A percentile compares a stretch with the other conserved stretches of the same genome.
phyloP scores from a whole-genome alignment of 805 yeast species.

The Teunomyces lycoperdinae region DNA sequence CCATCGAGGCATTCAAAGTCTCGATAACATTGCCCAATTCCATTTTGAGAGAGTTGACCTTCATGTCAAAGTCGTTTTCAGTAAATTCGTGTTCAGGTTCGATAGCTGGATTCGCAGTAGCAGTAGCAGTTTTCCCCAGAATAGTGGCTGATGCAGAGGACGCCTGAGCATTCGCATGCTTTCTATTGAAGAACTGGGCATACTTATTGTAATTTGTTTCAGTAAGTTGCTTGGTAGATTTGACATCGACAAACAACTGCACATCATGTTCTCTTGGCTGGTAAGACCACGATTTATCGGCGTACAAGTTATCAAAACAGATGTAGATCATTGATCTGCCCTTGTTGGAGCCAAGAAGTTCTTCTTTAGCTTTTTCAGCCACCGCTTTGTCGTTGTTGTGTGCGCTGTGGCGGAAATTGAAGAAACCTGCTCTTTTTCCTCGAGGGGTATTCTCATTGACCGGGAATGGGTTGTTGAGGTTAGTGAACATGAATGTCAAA shows the following conservation, averaged over 20 bases:
- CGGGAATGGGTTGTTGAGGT: conserved; percentile 29
- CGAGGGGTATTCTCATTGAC: conserved; percentile 8
- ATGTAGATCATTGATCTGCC: conserved; percentile 32
- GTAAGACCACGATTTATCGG: conserved; percentile 43
- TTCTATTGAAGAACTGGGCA: conserved; percentile 32
- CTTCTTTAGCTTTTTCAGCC: conserved; percentile 4
- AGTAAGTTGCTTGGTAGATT: conserved; percentile 32
- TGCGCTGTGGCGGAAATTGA: conserved; percentile 7
- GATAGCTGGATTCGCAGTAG: neutral
- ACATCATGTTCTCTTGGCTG: conserved; percentile 30
- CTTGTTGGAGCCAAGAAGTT: conserved; percentile 16
- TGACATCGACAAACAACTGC: conserved; percentile 32
- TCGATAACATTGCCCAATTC: conserved; percentile 32
- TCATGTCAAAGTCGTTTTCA: conserved; percentile 32
- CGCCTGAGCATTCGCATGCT: conserved; percentile 6
- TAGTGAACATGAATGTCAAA: conserved; percentile 33
- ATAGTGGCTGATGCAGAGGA: conserved; percentile 8
- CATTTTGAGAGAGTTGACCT: conserved; percentile 25
- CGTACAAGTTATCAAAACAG: conserved; percentile 42
- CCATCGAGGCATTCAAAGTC: conserved; percentile 27
- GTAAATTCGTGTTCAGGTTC: conserved; percentile 16
- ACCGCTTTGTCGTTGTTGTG: conserved; percentile 2
- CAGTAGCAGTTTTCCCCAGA: neutral
- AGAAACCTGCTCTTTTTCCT: neutral
- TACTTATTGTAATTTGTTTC: conserved; percentile 35